A percentile compares a stretch with the other conserved stretches of the same genome.
These are phyloP conservation scores for Ophiostoma novo-ulmi DNA, from an alignment of 2,329 filamentous ascomycete genomes.

Conservation along the genomic window DNA sequence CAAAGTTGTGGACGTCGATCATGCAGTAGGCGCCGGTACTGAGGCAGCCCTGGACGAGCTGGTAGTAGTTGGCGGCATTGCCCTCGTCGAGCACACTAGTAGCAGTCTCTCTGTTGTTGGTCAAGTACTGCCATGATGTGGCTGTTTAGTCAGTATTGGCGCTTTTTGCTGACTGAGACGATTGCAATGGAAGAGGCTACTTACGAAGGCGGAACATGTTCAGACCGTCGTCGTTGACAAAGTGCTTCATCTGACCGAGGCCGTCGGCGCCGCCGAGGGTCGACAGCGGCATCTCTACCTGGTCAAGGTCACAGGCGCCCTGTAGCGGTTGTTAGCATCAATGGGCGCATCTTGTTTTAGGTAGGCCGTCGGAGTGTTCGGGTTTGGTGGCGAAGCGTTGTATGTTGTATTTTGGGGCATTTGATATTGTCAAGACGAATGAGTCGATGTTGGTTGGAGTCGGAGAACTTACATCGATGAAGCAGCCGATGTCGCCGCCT, in stretches of 20 bases:
- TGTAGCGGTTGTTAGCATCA: slow-evolving; percentile 15
- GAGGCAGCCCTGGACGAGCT: slow-evolving; percentile 47
- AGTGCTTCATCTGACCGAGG: slow-evolving; percentile 51
- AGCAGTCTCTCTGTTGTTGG: slow-evolving; percentile 41
- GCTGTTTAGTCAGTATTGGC: slow-evolving; percentile 28
- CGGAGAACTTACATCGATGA: slow-evolving; percentile 33
- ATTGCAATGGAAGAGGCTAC: neutral
- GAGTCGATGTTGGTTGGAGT: neutral
- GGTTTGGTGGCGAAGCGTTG: neutral
- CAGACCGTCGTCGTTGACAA: slow-evolving; percentile 47
- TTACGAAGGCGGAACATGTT: slow-evolving; percentile 52
- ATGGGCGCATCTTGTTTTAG: neutral
- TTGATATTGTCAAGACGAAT: neutral
- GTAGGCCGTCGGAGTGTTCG: neutral
- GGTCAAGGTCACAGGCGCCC: slow-evolving; percentile 36
- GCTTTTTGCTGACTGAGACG: neutral
- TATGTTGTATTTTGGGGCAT: slow-evolving; percentile 8
- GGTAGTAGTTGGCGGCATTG: slow-evolving; percentile 45
- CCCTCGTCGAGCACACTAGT: slow-evolving; percentile 40
- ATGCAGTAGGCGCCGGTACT: slow-evolving; percentile 46
- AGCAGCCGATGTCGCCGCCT: slow-evolving; percentile 46
- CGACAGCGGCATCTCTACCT: slow-evolving; percentile 33
- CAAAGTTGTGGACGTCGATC: slow-evolving; percentile 52
- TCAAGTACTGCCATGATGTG: slow-evolving; percentile 50
- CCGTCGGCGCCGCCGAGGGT: slow-evolving; percentile 34